phyloP scores from a whole-genome alignment of 208 protist species.

The Trichomonas tenax region DNA sequence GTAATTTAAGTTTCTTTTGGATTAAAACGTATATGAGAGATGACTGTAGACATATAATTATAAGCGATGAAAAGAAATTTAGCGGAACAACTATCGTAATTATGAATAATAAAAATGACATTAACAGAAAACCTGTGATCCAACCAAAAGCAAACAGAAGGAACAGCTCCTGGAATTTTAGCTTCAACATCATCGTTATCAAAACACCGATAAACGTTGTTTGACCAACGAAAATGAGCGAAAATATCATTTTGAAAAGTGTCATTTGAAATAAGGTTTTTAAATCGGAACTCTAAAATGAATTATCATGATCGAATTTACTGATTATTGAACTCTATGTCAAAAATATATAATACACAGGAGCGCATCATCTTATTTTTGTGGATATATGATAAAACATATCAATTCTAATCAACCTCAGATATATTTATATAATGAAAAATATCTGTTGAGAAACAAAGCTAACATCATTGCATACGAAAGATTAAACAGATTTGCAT shows the following conservation, averaged over 20 bases:
- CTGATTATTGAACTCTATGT: no score
- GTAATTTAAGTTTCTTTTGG: background rate
- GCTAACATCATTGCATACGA: no score
- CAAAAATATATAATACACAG: no score
- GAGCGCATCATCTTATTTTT: no score
- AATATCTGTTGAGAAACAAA: no score
- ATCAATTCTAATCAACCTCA: no score
- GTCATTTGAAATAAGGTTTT: no score
- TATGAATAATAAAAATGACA: background rate
- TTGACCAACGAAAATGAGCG: background rate
- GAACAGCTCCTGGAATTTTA: background rate
- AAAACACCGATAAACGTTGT: background rate
- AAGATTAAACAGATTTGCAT: no score
- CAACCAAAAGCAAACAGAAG: background rate
- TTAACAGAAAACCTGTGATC: background rate
- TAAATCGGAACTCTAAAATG: no score
- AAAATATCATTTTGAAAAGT: background rate
- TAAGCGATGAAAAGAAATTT: background rate
- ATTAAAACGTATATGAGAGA: background rate
- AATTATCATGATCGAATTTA: no score
- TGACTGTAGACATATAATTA: background rate
- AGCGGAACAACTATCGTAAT: background rate
- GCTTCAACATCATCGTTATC: background rate
- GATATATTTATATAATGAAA: no score
- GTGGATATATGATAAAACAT: no score